Evolutionary conservation across 2,329 filamentous ascomycete species (phyloP).

Genomic region (Reticulascus tulasneorum): DNA sequence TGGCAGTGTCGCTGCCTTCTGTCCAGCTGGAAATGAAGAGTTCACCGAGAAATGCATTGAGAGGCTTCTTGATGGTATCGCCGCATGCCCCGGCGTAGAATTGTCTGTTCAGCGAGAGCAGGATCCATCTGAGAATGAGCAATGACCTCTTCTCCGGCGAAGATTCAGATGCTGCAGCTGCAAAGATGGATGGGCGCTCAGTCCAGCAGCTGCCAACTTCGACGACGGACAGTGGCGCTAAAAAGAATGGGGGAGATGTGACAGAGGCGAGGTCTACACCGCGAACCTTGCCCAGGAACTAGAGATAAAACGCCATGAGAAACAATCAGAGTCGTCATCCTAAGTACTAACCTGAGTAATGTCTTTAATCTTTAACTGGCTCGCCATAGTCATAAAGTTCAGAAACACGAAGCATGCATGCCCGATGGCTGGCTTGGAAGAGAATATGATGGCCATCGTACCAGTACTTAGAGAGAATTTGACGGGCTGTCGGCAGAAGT

Average conservation of each 20-base stretch:
- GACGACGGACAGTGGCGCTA: constrained; percentile 44
- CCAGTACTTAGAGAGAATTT: too few species aligned
- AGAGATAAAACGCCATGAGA: too few species aligned
- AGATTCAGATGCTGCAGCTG: constrained; percentile 39
- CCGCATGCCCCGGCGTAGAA: constrained; percentile 41
- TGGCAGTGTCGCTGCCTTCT: constrained; percentile 18
- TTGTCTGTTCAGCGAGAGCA: constrained; percentile 40
- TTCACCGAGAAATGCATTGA: constrained; percentile 49
- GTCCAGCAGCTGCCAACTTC: constrained; percentile 48
- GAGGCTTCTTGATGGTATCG: constrained; percentile 46
- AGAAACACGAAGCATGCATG: too few species aligned
- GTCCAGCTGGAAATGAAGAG: constrained; percentile 39
- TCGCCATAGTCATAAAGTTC: too few species aligned
- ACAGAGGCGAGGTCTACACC: constrained; percentile 49
- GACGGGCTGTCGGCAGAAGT: too few species aligned
- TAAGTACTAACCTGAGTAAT: too few species aligned
- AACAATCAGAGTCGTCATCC: too few species aligned
- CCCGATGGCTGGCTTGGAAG: too few species aligned
- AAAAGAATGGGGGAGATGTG: constrained; percentile 45
- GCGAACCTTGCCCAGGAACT: too few species aligned
- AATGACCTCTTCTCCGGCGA: constrained; percentile 37
- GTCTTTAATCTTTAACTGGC: too few species aligned
- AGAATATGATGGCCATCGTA: too few species aligned
- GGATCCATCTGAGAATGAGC: constrained; percentile 41
- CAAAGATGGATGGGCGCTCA: constrained; percentile 41